Evolutionary conservation across 2,329 filamentous ascomycete species (phyloP), one percentile per base, ranked within the genome.

Genomic region (Fusarium duplospermum): DNA sequence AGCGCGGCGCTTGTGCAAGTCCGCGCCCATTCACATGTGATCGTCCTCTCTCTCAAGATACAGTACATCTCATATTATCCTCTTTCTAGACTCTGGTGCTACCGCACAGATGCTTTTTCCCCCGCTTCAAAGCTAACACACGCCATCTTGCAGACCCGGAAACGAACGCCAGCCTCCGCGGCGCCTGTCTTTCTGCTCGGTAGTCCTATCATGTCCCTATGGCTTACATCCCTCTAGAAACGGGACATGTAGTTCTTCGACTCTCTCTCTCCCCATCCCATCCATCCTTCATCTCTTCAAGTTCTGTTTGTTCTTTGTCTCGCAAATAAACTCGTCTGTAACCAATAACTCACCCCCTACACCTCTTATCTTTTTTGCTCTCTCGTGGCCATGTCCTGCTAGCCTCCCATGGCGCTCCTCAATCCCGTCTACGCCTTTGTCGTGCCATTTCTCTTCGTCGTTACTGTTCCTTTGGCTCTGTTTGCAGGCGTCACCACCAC

Each of bases 401-500:
- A 72, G 69, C 61, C 61, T 67, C 42, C 64, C 45, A 90, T 90
- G 89, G 84, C 85, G 52, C 80, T 88, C 61, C 81, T 90, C 77
- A 89, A 87, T 60, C 88, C 89, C 27, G 80, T 89, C 68, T 87
- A 90, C 79, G 83, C 85, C 73, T 80, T 93, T 58, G 83, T 91
- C 62, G 85, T 92, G 61, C 90, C 91, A n/a, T 86, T 92, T 76
- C 84, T 93, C 73, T 86, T 90, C 77, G 72, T 92, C 72, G 84
- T 92, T 77, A 91, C 90, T 24, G 82, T 93, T 14, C 91, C 92
- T 10, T 86, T 93, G 62, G 86, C 89, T 74, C 79, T 93, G 59
- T 88, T 91, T 64, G 92, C 92, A 62, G 88, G 87, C 71, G 82
- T 93, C 72, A 93, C 92, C 35, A 90, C 91, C 64, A 87, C 86